phyloP scores from a whole-genome alignment of 2,329 filamentous ascomycete species.

The Purpureocillium takamizusanense region DNA sequence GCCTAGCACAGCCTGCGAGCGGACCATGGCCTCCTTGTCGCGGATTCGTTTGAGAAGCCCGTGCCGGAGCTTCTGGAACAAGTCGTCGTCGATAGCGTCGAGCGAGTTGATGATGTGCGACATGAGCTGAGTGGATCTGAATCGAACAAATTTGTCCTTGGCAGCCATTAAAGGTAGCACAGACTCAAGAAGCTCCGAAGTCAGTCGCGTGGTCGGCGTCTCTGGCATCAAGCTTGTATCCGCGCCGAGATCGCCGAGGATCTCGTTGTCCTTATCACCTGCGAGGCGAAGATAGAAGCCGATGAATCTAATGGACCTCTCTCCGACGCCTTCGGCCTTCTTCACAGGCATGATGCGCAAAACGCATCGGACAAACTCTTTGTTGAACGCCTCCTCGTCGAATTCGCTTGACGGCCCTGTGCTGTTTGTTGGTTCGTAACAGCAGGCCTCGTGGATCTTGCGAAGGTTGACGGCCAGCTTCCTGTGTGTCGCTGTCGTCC shows the following conservation, averaged over 20 bases:
- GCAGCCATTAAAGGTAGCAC: conserved; percentile 68
- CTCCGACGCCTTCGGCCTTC: conserved; percentile 83
- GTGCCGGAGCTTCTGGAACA: conserved; percentile 74
- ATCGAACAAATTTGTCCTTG: conserved; percentile 91
- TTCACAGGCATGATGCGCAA: conserved; percentile 77
- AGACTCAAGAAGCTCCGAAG: conserved; percentile 61
- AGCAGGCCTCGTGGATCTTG: conserved; percentile 84
- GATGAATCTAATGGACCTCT: conserved; percentile 76
- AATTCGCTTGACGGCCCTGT: conserved; percentile 54
- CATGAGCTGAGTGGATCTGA: conserved; percentile 80
- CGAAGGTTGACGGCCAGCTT: conserved; percentile 82
- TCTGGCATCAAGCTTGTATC: conserved; percentile 66
- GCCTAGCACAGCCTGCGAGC: conserved; percentile 84
- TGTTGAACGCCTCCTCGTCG: conserved; percentile 79
- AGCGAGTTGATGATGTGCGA: conserved; percentile 89
- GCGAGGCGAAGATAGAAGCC: conserved; percentile 75
- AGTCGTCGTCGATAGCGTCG: conserved; percentile 82
- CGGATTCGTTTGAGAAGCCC: conserved; percentile 76
- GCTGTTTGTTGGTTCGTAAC: conserved; percentile 50
- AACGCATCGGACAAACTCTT: conserved; percentile 75
- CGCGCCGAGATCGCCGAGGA: conserved; percentile 55
- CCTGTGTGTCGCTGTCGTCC: conserved; percentile 79
- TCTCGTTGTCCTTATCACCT: conserved; percentile 61
- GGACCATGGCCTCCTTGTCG: conserved; percentile 89
- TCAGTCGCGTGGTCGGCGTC: conserved; percentile 75